Conservation (phyloP, 331 rosid species). For the Arachis monticola region DNA sequence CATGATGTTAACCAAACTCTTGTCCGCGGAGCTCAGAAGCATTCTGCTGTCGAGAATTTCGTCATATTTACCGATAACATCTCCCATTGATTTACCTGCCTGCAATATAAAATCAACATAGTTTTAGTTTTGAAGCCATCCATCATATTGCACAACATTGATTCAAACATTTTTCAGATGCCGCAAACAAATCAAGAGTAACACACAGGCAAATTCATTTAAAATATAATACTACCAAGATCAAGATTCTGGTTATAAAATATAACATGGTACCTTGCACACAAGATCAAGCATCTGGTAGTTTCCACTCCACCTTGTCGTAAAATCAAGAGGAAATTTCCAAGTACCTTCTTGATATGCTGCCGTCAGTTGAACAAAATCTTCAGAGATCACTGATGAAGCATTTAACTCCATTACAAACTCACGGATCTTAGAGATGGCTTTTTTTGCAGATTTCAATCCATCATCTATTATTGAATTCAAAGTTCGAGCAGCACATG, state of each 20-base stretch:
- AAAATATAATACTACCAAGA: conserved; percentile 17
- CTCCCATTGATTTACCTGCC: conserved; percentile 90
- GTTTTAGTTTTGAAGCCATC: conserved; percentile 37
- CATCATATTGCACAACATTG: background rate
- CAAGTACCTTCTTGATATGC: conserved; percentile 89
- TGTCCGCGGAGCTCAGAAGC: conserved; percentile 72
- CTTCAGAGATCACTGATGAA: conserved; percentile 69
- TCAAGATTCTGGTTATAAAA: conserved; percentile 20
- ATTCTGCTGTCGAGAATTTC: conserved; percentile 68
- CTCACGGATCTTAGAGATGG: conserved; percentile 79
- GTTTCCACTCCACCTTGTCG: conserved; percentile 89
- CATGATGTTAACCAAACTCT: conserved; percentile 65
- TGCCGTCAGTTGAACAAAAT: conserved; percentile 68
- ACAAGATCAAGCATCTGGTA: conserved; percentile 95
- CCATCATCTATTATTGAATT: conserved; percentile 89
- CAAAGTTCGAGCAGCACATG: conserved; percentile 90
- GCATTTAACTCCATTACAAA: conserved; percentile 75
- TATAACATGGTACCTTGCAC: conserved; percentile 64
- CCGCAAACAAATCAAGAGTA: conserved; percentile 32
- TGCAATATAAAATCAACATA: conserved; percentile 44
- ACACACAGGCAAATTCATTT: conserved; percentile 7
- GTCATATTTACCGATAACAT: conserved; percentile 75
- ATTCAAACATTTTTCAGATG: background rate
- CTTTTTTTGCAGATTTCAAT: conserved; percentile 64
- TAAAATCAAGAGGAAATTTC: conserved; percentile 92